Base-by-base conservation (phyloP, 768 basidiomycete genomes). In the Russula griseocarnosa region DNA sequence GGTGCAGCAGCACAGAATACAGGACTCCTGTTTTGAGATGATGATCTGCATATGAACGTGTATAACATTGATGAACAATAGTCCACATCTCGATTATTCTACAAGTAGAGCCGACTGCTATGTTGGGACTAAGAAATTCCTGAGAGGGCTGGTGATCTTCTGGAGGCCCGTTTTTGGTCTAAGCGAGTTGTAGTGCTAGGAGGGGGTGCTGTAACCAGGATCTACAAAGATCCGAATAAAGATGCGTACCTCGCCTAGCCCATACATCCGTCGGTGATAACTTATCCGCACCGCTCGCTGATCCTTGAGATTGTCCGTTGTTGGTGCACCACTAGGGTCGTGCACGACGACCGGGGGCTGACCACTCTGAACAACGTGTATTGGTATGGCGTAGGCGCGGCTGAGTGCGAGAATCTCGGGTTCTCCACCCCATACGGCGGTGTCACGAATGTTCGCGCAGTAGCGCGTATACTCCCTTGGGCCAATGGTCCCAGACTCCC, bases 371-470 rank as follows among this genome's bases (percentile, higher is more conserved):
- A 98, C 80, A 58, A 99, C 90, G 72, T 96, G 88, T 55, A 99
- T 94, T 0, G 94, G 88, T 44, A 95, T 77, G 60, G 86, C 82
- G 73, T 83, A 98, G 34, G 86, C 84, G 56, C 87, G 80, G 71
- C 88, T 87, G 18, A 98, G 78, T 3, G 97, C 97, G 69, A 90
- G 81, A 36, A 99, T 94, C 81, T 98, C 97, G 8, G 94, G 95
- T 76, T 98, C 94, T 40, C 97, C 96, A 55, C 97, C n/a, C 97
- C 97, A 98, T 34, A 86, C 82, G n/a, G 85, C 87, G 26, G 94
- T 95, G 72, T 88, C 81, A 47, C 86, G 85, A 32, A 99, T 86
- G 13, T 81, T 79, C 61, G 76, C 74, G 72, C 94, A 97, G 73
- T 99, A 98, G 59, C 77, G 76, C 55, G 82, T 76, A 69, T 90